Evolutionary conservation across 2,329 filamentous ascomycete genomes (phyloP).

Genomic region (Diaporthe sp.): DNA sequence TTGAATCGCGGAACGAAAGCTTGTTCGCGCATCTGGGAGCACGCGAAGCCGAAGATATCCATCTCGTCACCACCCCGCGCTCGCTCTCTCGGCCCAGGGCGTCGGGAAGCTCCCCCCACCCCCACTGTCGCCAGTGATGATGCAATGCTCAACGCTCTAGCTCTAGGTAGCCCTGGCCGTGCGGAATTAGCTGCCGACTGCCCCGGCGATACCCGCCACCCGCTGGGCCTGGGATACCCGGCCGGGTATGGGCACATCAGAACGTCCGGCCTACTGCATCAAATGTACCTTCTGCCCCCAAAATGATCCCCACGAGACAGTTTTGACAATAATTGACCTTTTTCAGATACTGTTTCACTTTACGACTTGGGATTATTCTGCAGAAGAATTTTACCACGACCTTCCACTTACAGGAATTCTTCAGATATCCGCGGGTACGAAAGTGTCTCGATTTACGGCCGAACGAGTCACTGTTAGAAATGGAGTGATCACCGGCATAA

Average conservation of each 20-base stretch:
- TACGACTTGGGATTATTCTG: too few species aligned
- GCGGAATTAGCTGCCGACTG: neutral
- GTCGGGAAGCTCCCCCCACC: conserved; percentile 13
- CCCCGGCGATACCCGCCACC: conserved; percentile 19
- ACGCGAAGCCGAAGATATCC: conserved; percentile 22
- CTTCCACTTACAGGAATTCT: too few species aligned
- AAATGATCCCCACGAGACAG: neutral
- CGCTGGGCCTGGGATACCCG: conserved; percentile 7
- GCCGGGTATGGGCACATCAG: neutral
- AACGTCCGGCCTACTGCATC: neutral
- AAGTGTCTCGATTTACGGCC: too few species aligned
- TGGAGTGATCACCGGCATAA: too few species aligned
- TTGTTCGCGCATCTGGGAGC: neutral
- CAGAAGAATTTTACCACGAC: too few species aligned
- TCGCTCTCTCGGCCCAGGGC: neutral
- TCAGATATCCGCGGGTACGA: too few species aligned
- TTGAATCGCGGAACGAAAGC: neutral
- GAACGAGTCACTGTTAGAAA: too few species aligned
- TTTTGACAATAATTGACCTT: too few species aligned
- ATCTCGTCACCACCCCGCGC: conserved; percentile 11
- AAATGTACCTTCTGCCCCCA: neutral
- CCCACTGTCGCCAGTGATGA: conserved; percentile 26
- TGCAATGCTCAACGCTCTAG: conserved; percentile 17
- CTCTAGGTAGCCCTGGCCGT: too few species aligned
- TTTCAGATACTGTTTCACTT: too few species aligned